phyloP scores from a whole-genome alignment of 805 yeast genomes.

The Ascoidea asiatica region DNA sequence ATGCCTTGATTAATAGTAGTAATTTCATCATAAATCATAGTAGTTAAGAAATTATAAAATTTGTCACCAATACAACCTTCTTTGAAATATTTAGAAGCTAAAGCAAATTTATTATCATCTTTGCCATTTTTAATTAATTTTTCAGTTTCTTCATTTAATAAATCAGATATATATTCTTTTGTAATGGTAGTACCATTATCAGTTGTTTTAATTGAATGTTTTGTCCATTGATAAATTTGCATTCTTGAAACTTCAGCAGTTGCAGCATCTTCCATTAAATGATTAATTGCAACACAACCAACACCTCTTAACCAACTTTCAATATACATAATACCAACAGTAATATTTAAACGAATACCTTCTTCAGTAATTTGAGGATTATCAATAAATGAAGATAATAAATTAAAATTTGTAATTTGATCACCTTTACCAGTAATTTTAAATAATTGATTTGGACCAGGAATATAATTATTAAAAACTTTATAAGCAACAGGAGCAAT shows the following conservation, averaged over 20 bases:
- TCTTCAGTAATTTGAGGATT: slow-evolving; percentile 48
- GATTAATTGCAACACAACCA: slow-evolving; percentile 66
- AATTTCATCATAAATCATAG: slow-evolving; percentile 45
- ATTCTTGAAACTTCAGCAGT: slow-evolving; percentile 69
- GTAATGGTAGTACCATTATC: slow-evolving; percentile 41
- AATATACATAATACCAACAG: slow-evolving; percentile 54
- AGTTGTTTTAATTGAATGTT: slow-evolving; percentile 40
- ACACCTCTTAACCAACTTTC: slow-evolving; percentile 65
- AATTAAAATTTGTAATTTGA: slow-evolving; percentile 43
- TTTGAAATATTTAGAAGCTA: slow-evolving; percentile 42
- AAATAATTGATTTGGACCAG: slow-evolving; percentile 60
- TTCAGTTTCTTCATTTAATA: slow-evolving; percentile 41
- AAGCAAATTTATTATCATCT: slow-evolving; percentile 31
- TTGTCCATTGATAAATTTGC: slow-evolving; percentile 65
- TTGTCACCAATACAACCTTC: slow-evolving; percentile 55
- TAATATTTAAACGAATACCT: slow-evolving; percentile 50
- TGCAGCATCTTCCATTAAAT: slow-evolving; percentile 69
- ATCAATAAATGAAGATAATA: slow-evolving; percentile 46
- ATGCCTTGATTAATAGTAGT: slow-evolving; percentile 15
- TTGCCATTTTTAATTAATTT: slow-evolving; percentile 34
- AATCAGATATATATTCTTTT: slow-evolving; percentile 32
- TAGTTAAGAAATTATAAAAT: slow-evolving; percentile 54
- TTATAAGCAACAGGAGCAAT: slow-evolving; percentile 50
- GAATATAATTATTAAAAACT: slow-evolving; percentile 65
- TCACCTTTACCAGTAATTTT: slow-evolving; percentile 26